Evolutionary conservation across 352 stramenopile genomes (phyloP).

Genomic region (Thraustotheca clavata): DNA sequence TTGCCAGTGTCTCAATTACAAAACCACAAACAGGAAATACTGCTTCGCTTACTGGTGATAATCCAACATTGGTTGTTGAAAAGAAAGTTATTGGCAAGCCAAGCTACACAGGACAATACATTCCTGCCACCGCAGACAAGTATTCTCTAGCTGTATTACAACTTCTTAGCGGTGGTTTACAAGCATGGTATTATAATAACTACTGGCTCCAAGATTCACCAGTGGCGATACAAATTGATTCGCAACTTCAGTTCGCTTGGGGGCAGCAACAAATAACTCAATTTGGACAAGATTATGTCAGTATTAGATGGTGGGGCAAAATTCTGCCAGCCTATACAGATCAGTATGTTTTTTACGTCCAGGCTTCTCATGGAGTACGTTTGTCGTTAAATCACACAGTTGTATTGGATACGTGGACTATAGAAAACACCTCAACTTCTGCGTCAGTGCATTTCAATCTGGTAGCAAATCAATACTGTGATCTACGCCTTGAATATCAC

Average conservation of each 20-base stretch:
- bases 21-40: slow-evolving; percentile 58
- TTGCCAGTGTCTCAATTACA: slow-evolving; percentile 37
- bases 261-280: slow-evolving; percentile 86
- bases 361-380: slow-evolving; percentile 87
- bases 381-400: slow-evolving; percentile 91
- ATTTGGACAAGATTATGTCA: slow-evolving; percentile 93
- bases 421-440: slow-evolving; percentile 24
- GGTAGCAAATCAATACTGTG: slow-evolving; percentile 71
- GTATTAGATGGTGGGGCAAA: slow-evolving; percentile 92
- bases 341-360: slow-evolving; percentile 89
- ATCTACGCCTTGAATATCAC: slow-evolving; percentile 93
- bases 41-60: slow-evolving; percentile 73
- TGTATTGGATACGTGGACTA: slow-evolving; percentile 88
- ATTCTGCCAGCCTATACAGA: slow-evolving; percentile 70
- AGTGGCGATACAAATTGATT: slow-evolving; percentile 81
- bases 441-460: slow-evolving; percentile 29
- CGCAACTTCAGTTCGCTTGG: slow-evolving; percentile 82
- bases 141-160: slow-evolving; percentile 90
- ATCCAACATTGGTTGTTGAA: slow-evolving; percentile 56
- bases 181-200: slow-evolving; percentile 93
- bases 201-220: slow-evolving; percentile 91
- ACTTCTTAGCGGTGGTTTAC: slow-evolving; percentile 83
- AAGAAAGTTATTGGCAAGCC: slow-evolving; percentile 90
- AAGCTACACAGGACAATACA: slow-evolving; percentile 89
- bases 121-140: slow-evolving; percentile 46